These are phyloP conservation scores for Fusarium sp. DNA, from an alignment of 2,329 filamentous ascomycete genomes.

Conservation along the genomic window DNA sequence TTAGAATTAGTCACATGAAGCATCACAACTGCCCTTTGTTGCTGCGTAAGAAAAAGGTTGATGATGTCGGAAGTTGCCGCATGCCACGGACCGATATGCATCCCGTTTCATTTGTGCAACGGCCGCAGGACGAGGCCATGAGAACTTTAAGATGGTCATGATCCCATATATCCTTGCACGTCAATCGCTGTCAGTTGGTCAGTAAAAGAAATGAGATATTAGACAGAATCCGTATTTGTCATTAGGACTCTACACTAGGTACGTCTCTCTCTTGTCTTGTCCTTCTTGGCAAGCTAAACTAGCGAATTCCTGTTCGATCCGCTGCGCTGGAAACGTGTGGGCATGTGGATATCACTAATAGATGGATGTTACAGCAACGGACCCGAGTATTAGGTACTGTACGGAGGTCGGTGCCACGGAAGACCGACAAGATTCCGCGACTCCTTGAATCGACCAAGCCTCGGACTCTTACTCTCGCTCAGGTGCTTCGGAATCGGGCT, in stretches of 20 bases:
- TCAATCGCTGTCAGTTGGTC: background rate
- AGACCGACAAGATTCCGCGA: conserved; percentile 7
- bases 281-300: conserved; percentile 12
- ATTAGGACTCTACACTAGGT: background rate
- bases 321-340: conserved; percentile 16
- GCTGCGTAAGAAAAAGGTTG: background rate
- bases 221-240: conserved; percentile 13
- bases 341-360: background rate
- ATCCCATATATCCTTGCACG: conserved; percentile 15
- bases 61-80: background rate
- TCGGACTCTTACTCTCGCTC: background rate
- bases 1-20: conserved; percentile 10
- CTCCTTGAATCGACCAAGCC: background rate
- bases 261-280: background rate
- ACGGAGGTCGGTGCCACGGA: conserved; percentile 13
- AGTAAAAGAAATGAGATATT: conserved; percentile 15
- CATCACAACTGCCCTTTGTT: background rate
- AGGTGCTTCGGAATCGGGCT: conserved; percentile 1
- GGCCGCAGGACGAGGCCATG: conserved; percentile 20
- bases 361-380: background rate
- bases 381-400: background rate
- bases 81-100: background rate
- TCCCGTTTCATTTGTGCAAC: conserved; percentile 2
- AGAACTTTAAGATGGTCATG: conserved; percentile 25
- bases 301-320: conserved; percentile 7